phyloP scores from a whole-genome alignment of 2,329 filamentous ascomycete genomes.

The Calonectria pseudoreteaudii region DNA sequence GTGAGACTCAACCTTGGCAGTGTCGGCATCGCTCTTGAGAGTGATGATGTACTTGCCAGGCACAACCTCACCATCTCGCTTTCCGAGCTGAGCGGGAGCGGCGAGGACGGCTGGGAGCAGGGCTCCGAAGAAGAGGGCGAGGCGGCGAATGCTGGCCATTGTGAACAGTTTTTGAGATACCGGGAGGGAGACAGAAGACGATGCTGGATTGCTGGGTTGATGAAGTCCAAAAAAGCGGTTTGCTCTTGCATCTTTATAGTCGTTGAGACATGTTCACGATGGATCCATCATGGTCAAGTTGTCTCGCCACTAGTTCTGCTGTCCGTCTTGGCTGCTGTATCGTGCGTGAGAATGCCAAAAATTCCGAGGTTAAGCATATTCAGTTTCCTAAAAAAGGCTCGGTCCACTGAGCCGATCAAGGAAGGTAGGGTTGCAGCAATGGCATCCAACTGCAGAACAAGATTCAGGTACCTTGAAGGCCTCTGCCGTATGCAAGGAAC shows the following conservation, averaged over 20 bases:
- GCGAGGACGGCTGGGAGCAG: conserved; percentile 48
- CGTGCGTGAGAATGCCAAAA: conserved; percentile 31
- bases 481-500: conserved; percentile 9
- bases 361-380: conserved; percentile 17
- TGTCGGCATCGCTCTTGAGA: conserved; percentile 63
- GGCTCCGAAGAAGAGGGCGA: conserved; percentile 47
- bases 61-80: neutral
- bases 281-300: neutral
- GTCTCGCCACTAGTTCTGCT: neutral
- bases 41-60: conserved; percentile 68
- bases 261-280: neutral
- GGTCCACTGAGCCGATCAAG: conserved; percentile 37
- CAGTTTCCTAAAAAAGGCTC: conserved; percentile 40
- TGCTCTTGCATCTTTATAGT: neutral
- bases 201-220: neutral
- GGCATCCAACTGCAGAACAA: neutral
- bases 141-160: conserved; percentile 46
- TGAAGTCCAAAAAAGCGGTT: neutral
- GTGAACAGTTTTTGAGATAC: conserved; percentile 8
- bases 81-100: conserved; percentile 35
- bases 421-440: conserved; percentile 34
- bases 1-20: conserved; percentile 59
- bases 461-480: conserved; percentile 1
- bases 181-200: neutral
- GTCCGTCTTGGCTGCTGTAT: conserved; percentile 25